Base-by-base conservation (phyloP, 352 stramenopile species). In the Pythium sukuiense region DNA sequence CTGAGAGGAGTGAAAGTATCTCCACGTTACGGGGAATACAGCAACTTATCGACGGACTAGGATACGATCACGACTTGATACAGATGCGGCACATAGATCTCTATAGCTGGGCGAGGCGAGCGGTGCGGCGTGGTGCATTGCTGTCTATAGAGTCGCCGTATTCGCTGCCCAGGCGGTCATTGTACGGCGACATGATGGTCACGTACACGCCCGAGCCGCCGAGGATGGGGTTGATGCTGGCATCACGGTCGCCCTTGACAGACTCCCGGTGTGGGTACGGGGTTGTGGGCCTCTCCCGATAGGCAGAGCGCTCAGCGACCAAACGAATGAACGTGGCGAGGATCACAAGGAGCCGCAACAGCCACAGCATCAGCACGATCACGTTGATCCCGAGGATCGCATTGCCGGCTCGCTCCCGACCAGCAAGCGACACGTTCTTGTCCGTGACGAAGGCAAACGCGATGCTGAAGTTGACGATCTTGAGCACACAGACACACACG, bases 381-480 rank as follows among this genome's bases (percentile, higher is more conserved):
- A 68, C 52, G 9, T 74, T 77, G 45, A 77, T 58, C 8, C 57
- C 61, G 59, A 79, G 35, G 37, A 79, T 72, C n/a, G 60, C 62
- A 29, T 79, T 59, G 43, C 57, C 74, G 5, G 74, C 54, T 7
- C 61, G 56, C 13, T 71, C 55, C 18, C 59, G 69, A 32, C 41
- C 59, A 0, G 26, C 35, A 0, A 33, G 4, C 13, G 68, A 76
- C 13, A 79, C 29, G 27, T 70, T 43, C 8, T 59, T 74, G 43
- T 29, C 48, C 27, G 63, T 61, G 18, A 83, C 52, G 45, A 80
- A 83, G 11, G 71, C 73, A 32, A 81, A 80, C 27, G 73, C 67
- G 24, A 81, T 30, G 6, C 26, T 68, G 33, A 72, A 60, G 52
- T 83, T 83, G 43, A 76, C 5, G 52, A 74, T 68, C 50, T 76